These are phyloP conservation scores for Primulina huaijiensis DNA, from an alignment of 257 asterid genomes.

Conservation along the genomic window DNA sequence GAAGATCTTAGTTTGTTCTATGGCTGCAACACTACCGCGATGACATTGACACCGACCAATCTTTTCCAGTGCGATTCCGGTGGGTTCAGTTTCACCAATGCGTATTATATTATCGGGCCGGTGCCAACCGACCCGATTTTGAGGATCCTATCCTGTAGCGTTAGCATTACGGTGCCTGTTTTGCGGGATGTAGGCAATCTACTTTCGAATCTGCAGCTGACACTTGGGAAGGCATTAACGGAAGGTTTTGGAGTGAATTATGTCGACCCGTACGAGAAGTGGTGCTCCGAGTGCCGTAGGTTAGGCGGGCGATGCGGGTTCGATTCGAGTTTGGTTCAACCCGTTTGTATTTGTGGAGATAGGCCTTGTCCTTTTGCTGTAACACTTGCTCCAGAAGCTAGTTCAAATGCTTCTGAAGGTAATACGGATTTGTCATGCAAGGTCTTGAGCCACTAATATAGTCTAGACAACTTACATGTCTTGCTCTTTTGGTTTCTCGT, in stretches of 20 bases:
- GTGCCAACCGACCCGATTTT: constrained; percentile 47
- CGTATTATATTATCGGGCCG: constrained; percentile 45
- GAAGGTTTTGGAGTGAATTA: constrained; percentile 58
- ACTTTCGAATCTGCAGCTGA: constrained; percentile 29
- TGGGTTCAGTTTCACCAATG: constrained; percentile 26
- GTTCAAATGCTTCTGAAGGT: constrained; percentile 29
- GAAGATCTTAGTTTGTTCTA: constrained; percentile 35
- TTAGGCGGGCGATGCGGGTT: constrained; percentile 62
- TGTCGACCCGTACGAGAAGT: constrained; percentile 39
- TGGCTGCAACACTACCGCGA: constrained; percentile 44
- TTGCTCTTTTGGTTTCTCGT: background rate
- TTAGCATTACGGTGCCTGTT: constrained; percentile 37
- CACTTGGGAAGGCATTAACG: constrained; percentile 46
- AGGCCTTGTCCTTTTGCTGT: constrained; percentile 33
- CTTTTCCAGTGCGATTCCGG: constrained; percentile 35
- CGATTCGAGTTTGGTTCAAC: constrained; percentile 30
- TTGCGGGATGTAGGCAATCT: constrained; percentile 27
- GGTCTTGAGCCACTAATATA: background rate
- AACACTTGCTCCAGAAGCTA: constrained; percentile 29
- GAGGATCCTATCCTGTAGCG: constrained; percentile 29
- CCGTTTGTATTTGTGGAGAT: constrained; percentile 56
- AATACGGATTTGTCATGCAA: background rate
- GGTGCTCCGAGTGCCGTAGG: constrained; percentile 40
- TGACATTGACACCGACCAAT: constrained; percentile 30
- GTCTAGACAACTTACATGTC: background rate